Evolutionary conservation across 768 basidiomycete genomes (phyloP).

Genomic region (Rhizopogon sp.): DNA sequence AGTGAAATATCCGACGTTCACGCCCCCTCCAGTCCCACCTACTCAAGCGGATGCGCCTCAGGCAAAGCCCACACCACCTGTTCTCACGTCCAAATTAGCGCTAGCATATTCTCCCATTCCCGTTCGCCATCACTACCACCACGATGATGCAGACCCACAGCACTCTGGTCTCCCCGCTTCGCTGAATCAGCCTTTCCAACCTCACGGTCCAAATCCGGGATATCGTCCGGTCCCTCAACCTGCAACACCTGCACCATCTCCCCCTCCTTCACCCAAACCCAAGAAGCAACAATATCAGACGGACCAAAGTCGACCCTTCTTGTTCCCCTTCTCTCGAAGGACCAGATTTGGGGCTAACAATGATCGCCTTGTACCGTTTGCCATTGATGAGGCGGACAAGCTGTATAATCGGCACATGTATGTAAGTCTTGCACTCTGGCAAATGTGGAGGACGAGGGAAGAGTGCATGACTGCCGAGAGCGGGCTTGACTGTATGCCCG

Average conservation of each 20-base stretch:
- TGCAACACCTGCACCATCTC: slow-evolving; percentile 87
- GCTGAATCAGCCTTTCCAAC: slow-evolving; percentile 29
- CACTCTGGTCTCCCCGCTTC: slow-evolving; percentile 36
- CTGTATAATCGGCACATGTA: slow-evolving; percentile 90
- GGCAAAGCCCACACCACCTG: slow-evolving; percentile 26
- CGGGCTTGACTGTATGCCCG: slow-evolving; percentile 78
- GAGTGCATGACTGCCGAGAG: slow-evolving; percentile 94
- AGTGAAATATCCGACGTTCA: slow-evolving; percentile 95
- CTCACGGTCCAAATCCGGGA: slow-evolving; percentile 18
- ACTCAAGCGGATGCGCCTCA: slow-evolving; percentile 22
- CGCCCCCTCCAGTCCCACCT: slow-evolving; percentile 46
- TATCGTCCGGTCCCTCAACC: slow-evolving; percentile 53
- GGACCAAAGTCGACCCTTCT: slow-evolving; percentile 87
- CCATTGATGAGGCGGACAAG: slow-evolving; percentile 92
- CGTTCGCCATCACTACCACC: slow-evolving; percentile 90
- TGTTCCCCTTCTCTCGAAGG: slow-evolving; percentile 88
- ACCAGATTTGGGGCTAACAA: slow-evolving; percentile 45
- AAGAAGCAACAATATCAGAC: slow-evolving; percentile 99
- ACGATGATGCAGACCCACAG: slow-evolving; percentile 60
- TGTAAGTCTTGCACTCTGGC: slow-evolving; percentile 79
- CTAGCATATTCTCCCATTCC: slow-evolving; percentile 93
- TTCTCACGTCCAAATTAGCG: slow-evolving; percentile 63
- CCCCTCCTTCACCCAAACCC: slow-evolving; percentile 79
- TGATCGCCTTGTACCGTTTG: slow-evolving; percentile 80
- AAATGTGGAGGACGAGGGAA: slow-evolving; percentile 94